Percentiles rank a stretch among this genome's conserved stretches.
phyloP scores from a whole-genome alignment of 2,329 filamentous ascomycete species.

The Xylaria arbuscula region DNA sequence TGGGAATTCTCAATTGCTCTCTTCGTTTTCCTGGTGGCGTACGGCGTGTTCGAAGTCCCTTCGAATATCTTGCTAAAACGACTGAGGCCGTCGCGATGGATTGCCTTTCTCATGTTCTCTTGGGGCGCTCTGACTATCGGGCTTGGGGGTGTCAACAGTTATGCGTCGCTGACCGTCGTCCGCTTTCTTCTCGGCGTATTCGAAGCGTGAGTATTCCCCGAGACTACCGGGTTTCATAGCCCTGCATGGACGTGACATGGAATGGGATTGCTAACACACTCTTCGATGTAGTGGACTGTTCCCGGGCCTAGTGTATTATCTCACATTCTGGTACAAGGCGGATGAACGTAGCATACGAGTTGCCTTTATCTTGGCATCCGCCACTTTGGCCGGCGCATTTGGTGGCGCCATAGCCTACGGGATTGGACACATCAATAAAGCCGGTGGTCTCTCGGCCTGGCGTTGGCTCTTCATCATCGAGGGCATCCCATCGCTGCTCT shows the following conservation, averaged over 20 bases:
- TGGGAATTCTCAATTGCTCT: constrained; percentile 52
- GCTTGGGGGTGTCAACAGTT: constrained; percentile 72
- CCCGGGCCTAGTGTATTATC: constrained; percentile 72
- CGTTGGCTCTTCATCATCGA: constrained; percentile 71
- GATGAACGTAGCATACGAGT: constrained; percentile 77
- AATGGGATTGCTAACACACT: constrained; percentile 59
- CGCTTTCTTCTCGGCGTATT: constrained; percentile 75
- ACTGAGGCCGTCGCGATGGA: constrained; percentile 70
- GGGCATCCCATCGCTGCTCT: constrained; percentile 58
- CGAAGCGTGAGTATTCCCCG: constrained; percentile 61
- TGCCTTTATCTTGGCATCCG: constrained; percentile 74
- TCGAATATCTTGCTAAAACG: constrained; percentile 75
- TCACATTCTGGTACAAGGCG: constrained; percentile 79
- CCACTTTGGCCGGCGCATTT: constrained; percentile 77
- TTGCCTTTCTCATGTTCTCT: constrained; percentile 73
- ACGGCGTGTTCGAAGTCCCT: constrained; percentile 69
- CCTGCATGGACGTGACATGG: background rate
- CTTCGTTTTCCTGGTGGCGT: constrained; percentile 52
- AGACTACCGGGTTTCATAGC: background rate
- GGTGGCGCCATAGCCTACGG: constrained; percentile 79
- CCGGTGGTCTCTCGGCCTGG: constrained; percentile 73
- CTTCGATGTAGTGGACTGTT: constrained; percentile 65
- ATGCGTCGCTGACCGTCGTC: constrained; percentile 70
- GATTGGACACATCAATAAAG: constrained; percentile 76
- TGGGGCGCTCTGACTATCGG: constrained; percentile 76